Percentiles rank a stretch among this genome's conserved stretches.
Conservation (phyloP, 2,329 filamentous ascomycete species). For the Orbilia javanica region DNA sequence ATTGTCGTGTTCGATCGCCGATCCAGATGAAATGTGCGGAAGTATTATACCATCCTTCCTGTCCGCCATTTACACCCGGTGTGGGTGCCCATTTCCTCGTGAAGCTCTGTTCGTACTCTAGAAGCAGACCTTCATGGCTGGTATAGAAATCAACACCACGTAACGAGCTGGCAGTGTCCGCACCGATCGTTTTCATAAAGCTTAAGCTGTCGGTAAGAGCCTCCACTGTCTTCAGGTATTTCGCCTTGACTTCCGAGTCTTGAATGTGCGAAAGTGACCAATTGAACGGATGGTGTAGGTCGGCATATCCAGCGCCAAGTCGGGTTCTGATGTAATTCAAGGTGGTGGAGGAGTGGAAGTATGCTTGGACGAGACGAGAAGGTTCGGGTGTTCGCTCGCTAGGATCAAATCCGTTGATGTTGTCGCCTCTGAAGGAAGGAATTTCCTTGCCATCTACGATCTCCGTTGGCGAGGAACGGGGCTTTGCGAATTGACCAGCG, state of each 20-base stretch:
- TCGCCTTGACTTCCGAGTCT: conserved; percentile 83
- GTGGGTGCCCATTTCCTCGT: conserved; percentile 79
- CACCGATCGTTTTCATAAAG: conserved; percentile 94
- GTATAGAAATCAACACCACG: conserved; percentile 96
- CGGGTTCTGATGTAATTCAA: conserved; percentile 91
- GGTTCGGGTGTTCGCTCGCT: conserved; percentile 86
- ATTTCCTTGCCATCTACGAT: conserved; percentile 82
- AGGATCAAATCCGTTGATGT: conserved; percentile 86
- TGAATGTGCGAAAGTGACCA: conserved; percentile 94
- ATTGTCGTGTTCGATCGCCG: conserved; percentile 92
- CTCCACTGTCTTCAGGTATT: conserved; percentile 85
- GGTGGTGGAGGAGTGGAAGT: conserved; percentile 94
- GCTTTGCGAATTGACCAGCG: conserved; percentile 98
- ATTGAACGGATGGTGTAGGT: conserved; percentile 91
- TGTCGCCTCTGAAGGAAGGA: conserved; percentile 93
- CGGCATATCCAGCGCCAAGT: conserved; percentile 87
- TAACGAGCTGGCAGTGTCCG: conserved; percentile 84
- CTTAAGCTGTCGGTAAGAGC: conserved; percentile 91
- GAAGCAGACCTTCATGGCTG: conserved; percentile 90
- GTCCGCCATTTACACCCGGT: conserved; percentile 66
- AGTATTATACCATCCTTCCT: conserved; percentile 79
- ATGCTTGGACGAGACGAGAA: conserved; percentile 84
- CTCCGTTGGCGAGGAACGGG: conserved; percentile 88
- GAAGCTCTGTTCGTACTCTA: conserved; percentile 92
- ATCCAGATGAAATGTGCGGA: conserved; percentile 99